These are phyloP conservation scores for Chlorella variabilis DNA, from an alignment of 163 green algal species.

Conservation along the genomic window DNA sequence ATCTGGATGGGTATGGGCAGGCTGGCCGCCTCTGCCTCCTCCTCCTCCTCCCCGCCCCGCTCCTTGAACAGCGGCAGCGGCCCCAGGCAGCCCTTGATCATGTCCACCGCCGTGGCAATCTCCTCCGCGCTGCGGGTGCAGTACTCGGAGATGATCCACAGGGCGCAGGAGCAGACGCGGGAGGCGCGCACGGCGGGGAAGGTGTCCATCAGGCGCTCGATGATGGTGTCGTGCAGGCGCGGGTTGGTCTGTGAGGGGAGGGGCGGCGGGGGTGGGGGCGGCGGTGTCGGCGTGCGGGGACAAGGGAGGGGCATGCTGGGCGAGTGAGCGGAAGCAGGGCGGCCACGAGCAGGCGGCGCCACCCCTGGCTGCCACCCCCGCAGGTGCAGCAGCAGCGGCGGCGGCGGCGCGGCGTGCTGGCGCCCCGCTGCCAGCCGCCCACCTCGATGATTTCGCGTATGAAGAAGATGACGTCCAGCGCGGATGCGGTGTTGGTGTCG, in stretches of 20 bases:
- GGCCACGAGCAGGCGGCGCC: neutral
- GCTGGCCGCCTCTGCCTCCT: slow-evolving; percentile 32
- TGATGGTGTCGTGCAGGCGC: slow-evolving; percentile 72
- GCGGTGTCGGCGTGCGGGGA: neutral
- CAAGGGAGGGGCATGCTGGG: too few relatives aligned
- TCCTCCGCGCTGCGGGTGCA: slow-evolving; percentile 68
- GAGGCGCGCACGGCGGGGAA: slow-evolving; percentile 86
- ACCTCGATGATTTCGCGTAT: slow-evolving; percentile 95
- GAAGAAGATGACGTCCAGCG: slow-evolving; percentile 98
- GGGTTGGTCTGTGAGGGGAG: slow-evolving; percentile 53
- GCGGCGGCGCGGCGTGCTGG: neutral
- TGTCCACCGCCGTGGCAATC: slow-evolving; percentile 81
- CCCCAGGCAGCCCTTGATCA: slow-evolving; percentile 80
- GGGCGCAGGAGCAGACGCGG: slow-evolving; percentile 86
- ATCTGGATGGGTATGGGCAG: slow-evolving; percentile 46
- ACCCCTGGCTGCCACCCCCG: neutral
- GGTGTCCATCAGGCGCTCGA: slow-evolving; percentile 83
- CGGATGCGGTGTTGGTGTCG: slow-evolving; percentile 83
- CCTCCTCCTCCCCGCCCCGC: slow-evolving; percentile 42
- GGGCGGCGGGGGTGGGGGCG: neutral
- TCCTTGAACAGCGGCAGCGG: slow-evolving; percentile 74
- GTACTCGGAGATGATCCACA: slow-evolving; percentile 99
- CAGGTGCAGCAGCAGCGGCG: neutral
- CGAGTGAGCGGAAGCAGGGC: too few relatives aligned
- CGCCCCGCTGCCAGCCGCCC: neutral